Conservation (phyloP, 352 stramenopile species). For the Pythium insidiosum region DNA sequence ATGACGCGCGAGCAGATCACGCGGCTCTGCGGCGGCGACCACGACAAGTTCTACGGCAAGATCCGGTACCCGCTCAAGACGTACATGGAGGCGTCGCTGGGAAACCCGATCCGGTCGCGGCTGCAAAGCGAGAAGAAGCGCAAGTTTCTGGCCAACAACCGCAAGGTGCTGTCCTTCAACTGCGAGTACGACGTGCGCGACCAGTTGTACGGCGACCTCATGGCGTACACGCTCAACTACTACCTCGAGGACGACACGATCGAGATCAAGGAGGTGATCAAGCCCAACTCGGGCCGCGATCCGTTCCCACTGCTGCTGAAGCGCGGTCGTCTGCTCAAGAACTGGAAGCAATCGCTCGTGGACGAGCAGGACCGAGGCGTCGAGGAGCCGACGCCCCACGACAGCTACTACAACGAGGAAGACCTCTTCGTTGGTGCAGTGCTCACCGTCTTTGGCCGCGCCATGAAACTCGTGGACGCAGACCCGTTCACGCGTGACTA, state of each 20-base stretch:
- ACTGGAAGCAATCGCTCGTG: conserved; percentile 51
- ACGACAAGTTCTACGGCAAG: conserved; percentile 70
- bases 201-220: conserved; percentile 76
- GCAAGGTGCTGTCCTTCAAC: conserved; percentile 81
- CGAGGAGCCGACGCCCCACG: conserved; percentile 48
- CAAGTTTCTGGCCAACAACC: conserved; percentile 82
- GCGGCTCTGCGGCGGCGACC: conserved; percentile 58
- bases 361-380: conserved; percentile 73
- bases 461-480: conserved; percentile 68
- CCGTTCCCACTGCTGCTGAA: conserved; percentile 72
- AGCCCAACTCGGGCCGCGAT: conserved; percentile 74
- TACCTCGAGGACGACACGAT: conserved; percentile 88
- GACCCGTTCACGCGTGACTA: conserved; percentile 73
- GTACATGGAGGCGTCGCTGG: conserved; percentile 79
- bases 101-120: conserved; percentile 56
- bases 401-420: conserved; percentile 67
- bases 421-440: conserved; percentile 58
- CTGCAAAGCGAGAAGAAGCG: conserved; percentile 74
- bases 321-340: conserved; percentile 50
- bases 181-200: conserved; percentile 80
- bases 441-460: conserved; percentile 58
- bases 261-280: conserved; percentile 82
- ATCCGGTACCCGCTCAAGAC: conserved; percentile 71
- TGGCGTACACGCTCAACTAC: conserved; percentile 74
- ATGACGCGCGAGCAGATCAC: conserved; percentile 70